phyloP scores from a whole-genome alignment of 768 basidiomycete species.

The Clitopilus hobsonii region DNA sequence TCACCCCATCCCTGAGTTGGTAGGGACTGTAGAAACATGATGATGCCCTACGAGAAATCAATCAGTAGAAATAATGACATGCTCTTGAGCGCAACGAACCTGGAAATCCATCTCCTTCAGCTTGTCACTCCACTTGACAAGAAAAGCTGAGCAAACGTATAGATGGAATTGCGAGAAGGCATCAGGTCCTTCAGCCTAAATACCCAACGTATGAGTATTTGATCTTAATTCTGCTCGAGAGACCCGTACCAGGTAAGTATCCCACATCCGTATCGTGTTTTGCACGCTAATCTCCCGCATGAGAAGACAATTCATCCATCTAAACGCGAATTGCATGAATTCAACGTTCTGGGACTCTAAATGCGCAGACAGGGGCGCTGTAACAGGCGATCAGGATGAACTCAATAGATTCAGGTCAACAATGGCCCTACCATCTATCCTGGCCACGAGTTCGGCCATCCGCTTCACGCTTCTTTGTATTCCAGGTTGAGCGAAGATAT shows the following conservation, averaged over 20 bases:
- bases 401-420: not conserved
- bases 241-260: slow-evolving; percentile 86
- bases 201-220: slow-evolving; percentile 1
- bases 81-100: slow-evolving; percentile 37
- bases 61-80: slow-evolving; percentile 2
- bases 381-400: not conserved
- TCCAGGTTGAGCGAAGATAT: slow-evolving; percentile 94
- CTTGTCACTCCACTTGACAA: slow-evolving; percentile 93
- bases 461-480: slow-evolving; percentile 90
- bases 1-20: slow-evolving; percentile 95
- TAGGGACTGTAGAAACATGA: slow-evolving; percentile 95
- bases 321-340: slow-evolving; percentile 99
- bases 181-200: slow-evolving; percentile 91
- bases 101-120: slow-evolving; percentile 98
- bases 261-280: slow-evolving; percentile 99
- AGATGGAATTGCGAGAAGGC: slow-evolving; percentile 99
- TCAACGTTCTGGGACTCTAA: slow-evolving; percentile 90
- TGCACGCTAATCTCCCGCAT: slow-evolving; percentile 98
- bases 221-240: not conserved
- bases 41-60: slow-evolving; percentile 69
- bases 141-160: slow-evolving; percentile 96
- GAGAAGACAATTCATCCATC: slow-evolving; percentile 99
- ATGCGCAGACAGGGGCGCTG: slow-evolving; percentile 85
- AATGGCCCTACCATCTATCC: slow-evolving; percentile 69
- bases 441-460: slow-evolving; percentile 89